Evolutionary conservation across 495 filamentous ascomycete genomes (phyloP).

Genomic region (Margaritispora aquatica): DNA sequence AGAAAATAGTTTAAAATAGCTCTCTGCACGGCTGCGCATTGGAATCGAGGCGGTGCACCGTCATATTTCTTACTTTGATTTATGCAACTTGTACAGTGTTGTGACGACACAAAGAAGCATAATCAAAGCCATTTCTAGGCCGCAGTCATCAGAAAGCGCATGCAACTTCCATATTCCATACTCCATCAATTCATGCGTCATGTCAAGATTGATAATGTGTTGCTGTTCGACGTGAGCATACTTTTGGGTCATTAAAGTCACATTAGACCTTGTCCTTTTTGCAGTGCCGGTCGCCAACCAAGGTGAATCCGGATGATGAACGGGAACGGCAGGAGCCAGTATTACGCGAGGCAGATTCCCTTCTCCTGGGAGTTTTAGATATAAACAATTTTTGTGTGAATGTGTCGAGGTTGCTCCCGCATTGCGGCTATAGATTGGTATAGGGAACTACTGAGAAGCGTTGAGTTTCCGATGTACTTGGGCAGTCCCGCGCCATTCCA

Average conservation of each 20-base stretch:
- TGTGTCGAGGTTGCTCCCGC: no score
- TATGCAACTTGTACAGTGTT: not conserved
- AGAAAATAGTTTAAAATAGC: slow-evolving; percentile 9
- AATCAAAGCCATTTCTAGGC: not conserved
- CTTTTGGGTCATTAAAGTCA: slow-evolving; percentile 8
- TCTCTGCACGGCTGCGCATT: not conserved
- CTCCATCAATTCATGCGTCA: no score
- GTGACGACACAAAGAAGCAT: slow-evolving; percentile 8
- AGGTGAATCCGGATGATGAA: not conserved
- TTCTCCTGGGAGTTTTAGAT: no score
- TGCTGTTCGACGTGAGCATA: not conserved
- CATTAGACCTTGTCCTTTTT: no score
- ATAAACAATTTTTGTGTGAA: no score
- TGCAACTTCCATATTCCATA: slow-evolving; percentile 1
- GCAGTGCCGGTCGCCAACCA: not conserved
- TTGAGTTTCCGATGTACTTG: not conserved
- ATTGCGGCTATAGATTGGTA: no score
- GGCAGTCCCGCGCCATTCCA: not conserved
- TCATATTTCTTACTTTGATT: slow-evolving; percentile 3
- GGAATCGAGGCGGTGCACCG: slow-evolving; percentile 13
- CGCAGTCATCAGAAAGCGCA: slow-evolving; percentile 7
- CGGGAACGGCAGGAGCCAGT: slow-evolving; percentile 14
- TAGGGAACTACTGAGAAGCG: no score
- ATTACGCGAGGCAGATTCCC: slow-evolving; percentile 18
- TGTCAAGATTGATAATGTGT: not conserved